Evolutionary conservation across 73 alveolate species (phyloP).

Genomic region (Paramecium sonneborni): DNA sequence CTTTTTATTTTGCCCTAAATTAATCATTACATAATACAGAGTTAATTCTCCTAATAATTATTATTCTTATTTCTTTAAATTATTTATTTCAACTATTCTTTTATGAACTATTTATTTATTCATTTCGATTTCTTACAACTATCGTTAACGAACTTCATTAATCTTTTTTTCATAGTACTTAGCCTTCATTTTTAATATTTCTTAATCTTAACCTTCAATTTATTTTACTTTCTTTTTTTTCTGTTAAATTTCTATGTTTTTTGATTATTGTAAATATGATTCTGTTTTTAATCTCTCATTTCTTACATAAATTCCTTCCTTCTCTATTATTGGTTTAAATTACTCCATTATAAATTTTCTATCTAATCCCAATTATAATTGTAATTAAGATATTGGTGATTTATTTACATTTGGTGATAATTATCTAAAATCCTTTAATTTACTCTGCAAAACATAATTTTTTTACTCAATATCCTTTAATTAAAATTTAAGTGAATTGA

Average conservation of each 20-base stretch:
- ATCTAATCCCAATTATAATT: neutral
- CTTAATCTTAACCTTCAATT: neutral
- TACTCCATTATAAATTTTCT: neutral
- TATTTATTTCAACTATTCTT: neutral
- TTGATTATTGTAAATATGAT: neutral
- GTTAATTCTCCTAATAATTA: neutral
- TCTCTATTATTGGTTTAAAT: neutral
- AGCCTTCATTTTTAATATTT: neutral
- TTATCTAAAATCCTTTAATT: slow-evolving; percentile 13
- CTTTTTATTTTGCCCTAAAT: neutral
- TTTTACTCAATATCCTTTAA: neutral
- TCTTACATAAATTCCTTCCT: neutral
- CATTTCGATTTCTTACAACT: neutral
- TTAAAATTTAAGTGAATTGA: neutral
- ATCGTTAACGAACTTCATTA: neutral
- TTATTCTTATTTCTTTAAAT: neutral
- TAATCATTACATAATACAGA: neutral
- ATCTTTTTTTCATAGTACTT: neutral
- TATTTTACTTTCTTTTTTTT: neutral
- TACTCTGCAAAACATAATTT: neutral
- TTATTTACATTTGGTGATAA: neutral
- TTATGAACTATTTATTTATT: neutral
- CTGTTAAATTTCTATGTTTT: neutral
- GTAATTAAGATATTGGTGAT: neutral
- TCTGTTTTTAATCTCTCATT: slow-evolving; percentile 26